Base-by-base conservation (phyloP, 345 rosid genomes). In the Hevea brasiliensis region DNA sequence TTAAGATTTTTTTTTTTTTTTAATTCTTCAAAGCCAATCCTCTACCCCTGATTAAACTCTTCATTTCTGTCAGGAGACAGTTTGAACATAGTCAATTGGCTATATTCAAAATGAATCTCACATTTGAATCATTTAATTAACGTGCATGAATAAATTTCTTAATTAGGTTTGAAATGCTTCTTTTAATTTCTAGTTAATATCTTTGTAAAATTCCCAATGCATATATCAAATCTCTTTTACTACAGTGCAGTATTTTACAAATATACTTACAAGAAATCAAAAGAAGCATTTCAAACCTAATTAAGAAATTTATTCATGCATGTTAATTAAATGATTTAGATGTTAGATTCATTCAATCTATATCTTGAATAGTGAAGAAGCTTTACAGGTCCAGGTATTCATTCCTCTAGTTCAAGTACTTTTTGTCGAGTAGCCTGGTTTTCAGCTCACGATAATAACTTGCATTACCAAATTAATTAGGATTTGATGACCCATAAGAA, bases 21-120 rank as follows among this genome's bases (percentile, higher is more conserved):
- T n/a, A n/a, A n/a, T n/a, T n/a, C n/a, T n/a, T n/a, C n/a, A n/a
- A n/a, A n/a, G n/a, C n/a, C n/a, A n/a, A n/a, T n/a, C n/a, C n/a
- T n/a, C n/a, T n/a, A n/a, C n/a, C n/a, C n/a, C n/a, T n/a, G n/a
- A n/a, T n/a, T n/a, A n/a, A n/a, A n/a, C n/a, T n/a, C n/a, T n/a
- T n/a, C n/a, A n/a, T n/a, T n/a, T n/a, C n/a, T n/a, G n/a, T n/a
- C n/a, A n/a, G n/a, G n/a, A n/a, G n/a, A n/a, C n/a, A n/a, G n/a
- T n/a, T n/a, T n/a, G n/a, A n/a, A n/a, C n/a, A n/a, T n/a, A n/a
- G n/a, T n/a, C n/a, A n/a, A n/a, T n/a, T n/a, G n/a, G n/a, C n/a
- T n/a, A n/a, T n/a, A n/a, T n/a, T n/a, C n/a, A n/a, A n/a, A 45
- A 60, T 45, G 74, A 29, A 71, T 57, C 53, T 26, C 42, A 67